Conservation (phyloP, 2,329 filamentous ascomycete species). For the Teratosphaeria gauchensis region DNA sequence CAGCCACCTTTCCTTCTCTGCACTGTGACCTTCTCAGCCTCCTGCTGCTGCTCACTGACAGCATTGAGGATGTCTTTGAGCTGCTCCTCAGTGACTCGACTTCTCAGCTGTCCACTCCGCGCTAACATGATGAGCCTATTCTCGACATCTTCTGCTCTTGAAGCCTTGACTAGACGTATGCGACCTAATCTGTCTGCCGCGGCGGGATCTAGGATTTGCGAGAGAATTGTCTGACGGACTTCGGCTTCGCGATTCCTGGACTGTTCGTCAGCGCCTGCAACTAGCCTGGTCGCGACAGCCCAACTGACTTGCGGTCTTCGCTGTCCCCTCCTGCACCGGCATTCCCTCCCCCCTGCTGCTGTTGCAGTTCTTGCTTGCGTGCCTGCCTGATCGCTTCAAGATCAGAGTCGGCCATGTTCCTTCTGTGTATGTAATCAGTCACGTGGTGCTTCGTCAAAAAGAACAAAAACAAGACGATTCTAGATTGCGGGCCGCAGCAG, state of each 20-base stretch:
- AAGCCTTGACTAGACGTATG: constrained; percentile 91
- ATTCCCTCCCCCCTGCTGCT: constrained; percentile 44
- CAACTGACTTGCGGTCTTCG: constrained; percentile 53
- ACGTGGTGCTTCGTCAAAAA: neutral
- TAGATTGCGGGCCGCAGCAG: neutral
- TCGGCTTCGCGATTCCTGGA: constrained; percentile 45
- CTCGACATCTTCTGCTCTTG: constrained; percentile 81
- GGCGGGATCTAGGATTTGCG: constrained; percentile 88
- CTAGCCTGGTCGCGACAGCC: neutral
- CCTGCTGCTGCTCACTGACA: constrained; percentile 62
- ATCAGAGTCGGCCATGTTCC: constrained; percentile 54
- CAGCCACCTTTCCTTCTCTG: constrained; percentile 72
- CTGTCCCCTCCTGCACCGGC: constrained; percentile 32
- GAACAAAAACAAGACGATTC: neutral
- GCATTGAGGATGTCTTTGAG: constrained; percentile 84
- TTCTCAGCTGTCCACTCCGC: constrained; percentile 71
- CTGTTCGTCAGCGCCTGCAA: neutral
- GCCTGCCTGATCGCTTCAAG: constrained; percentile 78
- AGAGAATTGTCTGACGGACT: constrained; percentile 66
- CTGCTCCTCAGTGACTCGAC: constrained; percentile 85
- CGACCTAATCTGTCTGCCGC: constrained; percentile 87
- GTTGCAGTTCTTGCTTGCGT: constrained; percentile 85
- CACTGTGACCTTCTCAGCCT: constrained; percentile 77
- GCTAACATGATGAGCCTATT: constrained; percentile 88
- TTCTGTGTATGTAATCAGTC: neutral